These are phyloP conservation scores for Epichloe bromicola DNA, from an alignment of 2,329 filamentous ascomycete species.

Conservation along the genomic window DNA sequence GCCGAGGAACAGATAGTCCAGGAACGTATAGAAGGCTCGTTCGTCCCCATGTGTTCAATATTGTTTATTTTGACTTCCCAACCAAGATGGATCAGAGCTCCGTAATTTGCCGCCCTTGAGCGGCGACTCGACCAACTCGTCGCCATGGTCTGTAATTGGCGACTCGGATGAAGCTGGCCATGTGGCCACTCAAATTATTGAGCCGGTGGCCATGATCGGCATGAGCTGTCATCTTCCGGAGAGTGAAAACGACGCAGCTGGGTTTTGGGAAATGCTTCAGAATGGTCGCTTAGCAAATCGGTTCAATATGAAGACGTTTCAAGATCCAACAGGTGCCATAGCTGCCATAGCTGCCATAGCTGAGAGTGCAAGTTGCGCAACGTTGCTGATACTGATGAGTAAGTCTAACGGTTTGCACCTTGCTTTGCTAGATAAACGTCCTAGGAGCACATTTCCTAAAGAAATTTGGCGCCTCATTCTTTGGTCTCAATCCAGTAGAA, in stretches of 20 bases:
- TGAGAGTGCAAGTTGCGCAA: no score
- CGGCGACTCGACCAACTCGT: no score
- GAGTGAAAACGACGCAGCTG: conserved; percentile 6
- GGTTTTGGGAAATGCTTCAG: conserved; percentile 12
- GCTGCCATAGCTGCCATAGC: no score
- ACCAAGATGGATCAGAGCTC: background rate
- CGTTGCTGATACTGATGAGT: no score
- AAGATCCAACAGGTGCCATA: conserved; percentile 21
- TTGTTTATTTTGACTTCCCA: background rate
- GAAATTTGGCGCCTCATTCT: conserved; percentile 15
- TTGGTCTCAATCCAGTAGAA: conserved; percentile 11
- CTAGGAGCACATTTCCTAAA: conserved; percentile 16
- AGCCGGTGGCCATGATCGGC: conserved; percentile 14
- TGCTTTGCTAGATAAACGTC: background rate
- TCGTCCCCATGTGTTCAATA: background rate
- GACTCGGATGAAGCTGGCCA: no score
- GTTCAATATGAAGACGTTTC: conserved; percentile 29
- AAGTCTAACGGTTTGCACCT: no score
- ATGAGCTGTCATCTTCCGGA: conserved; percentile 12
- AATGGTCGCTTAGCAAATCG: conserved; percentile 23
- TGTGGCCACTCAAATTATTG: background rate
- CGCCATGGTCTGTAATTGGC: no score
- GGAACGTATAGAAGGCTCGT: background rate
- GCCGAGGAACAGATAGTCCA: background rate
- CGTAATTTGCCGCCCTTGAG: no score